Base-by-base conservation (phyloP, 306 rosid genomes). In the Fragaria nilgerrensis region DNA sequence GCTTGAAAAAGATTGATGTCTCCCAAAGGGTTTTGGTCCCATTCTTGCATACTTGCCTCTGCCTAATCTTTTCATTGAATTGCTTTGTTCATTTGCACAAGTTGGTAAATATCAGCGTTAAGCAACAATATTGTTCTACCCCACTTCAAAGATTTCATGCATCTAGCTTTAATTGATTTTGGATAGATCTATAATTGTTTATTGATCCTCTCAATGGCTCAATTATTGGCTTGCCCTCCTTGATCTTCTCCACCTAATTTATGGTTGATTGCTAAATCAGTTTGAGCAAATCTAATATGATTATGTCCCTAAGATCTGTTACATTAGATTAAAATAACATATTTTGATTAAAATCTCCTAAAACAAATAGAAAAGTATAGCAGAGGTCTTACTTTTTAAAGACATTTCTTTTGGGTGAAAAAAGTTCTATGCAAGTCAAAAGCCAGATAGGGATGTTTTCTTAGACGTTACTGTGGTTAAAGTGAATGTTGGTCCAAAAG, bases 1-100 rank as follows among this genome's bases (percentile, higher is more conserved):
- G 69, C 27, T 76, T 68, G 68, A 82, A 67, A 73, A 37, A 56
- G 79, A 78, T 37, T 62, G 78, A 73, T 79, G 68, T 45, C 75
- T 45, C 75, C 14, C 5, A 4, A 36, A 11, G 16, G 15, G 41
- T 47, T 5, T 12, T 64, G 81, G 81, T 61, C 84, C 81, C 77
- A 66, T 77, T 37, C 56, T 12, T 34, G 37, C 53, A 20, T 44
- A 19, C 25, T 78, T 70, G 72, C 72, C 47, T 45, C 36, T 27
- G 5, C 44, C 79, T 50, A 48, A 62, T 63, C 37, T 62, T 47
- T 65, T 49, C 73, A 44, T 44, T 37, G 6, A 5, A n/a, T 19
- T 3, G 19, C 19, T 77, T 77, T 59, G 50, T 49, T 74, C 70
- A 41, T 61, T 23, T 74, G 59, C 70, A 56, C 77, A 74, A 59